These are phyloP conservation scores for Tolypocladium ophioglossoides DNA, from an alignment of 2,329 filamentous ascomycete species.

Conservation along the genomic window DNA sequence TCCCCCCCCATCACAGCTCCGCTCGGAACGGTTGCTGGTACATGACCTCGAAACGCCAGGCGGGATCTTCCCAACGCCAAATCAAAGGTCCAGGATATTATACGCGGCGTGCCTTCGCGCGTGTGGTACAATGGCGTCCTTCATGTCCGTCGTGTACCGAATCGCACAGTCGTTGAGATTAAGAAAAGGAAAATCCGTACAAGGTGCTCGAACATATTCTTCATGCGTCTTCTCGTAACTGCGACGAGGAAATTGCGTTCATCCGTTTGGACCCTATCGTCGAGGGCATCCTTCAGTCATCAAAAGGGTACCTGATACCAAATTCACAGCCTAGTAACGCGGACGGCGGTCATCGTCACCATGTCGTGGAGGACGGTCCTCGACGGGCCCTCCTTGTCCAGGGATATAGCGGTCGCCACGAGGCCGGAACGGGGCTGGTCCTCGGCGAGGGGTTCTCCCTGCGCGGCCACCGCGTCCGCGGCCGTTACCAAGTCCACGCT, in stretches of 20 bases:
- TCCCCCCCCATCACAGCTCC: neutral
- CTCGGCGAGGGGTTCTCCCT: slow-evolving; percentile 17
- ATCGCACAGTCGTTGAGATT: neutral
- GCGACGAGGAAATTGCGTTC: neutral
- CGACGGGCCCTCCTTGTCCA: slow-evolving; percentile 7
- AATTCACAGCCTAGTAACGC: neutral
- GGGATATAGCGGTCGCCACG: slow-evolving; percentile 10
- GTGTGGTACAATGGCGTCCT: neutral
- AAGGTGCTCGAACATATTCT: neutral
- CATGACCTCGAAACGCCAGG: neutral
- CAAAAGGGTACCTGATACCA: neutral
- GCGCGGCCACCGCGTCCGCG: slow-evolving; percentile 13
- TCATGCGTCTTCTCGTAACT: neutral
- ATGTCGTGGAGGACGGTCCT: slow-evolving; percentile 5
- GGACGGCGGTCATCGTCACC: neutral
- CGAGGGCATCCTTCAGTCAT: neutral
- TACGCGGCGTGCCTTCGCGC: neutral
- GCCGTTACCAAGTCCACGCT: slow-evolving; percentile 19
- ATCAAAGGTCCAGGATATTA: neutral
- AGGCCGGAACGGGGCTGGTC: slow-evolving; percentile 9
- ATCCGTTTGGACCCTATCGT: too few species aligned
- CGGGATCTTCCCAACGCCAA: neutral
- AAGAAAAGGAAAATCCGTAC: neutral
- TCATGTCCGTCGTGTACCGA: neutral
- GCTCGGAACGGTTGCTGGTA: neutral